Base-by-base conservation (phyloP, 371 early-diverging fungal species). In the Mortierella sp. region DNA sequence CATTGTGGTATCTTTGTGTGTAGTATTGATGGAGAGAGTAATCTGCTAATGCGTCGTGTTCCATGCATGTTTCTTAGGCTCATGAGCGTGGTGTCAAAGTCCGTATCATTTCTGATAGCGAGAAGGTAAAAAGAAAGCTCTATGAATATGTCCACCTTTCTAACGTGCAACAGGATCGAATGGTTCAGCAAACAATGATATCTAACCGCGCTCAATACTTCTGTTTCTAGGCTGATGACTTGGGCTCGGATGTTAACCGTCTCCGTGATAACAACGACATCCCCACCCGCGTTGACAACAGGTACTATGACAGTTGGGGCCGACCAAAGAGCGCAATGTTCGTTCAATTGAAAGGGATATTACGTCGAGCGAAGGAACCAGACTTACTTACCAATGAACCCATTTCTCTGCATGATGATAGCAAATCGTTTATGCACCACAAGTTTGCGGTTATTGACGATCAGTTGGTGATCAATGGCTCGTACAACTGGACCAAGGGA, bases 401-500 rank as follows among this genome's bases (percentile, higher is more conserved):
- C 44, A 5, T 49, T 49, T 55, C 21, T 56, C 18, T 72, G 54
- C 29, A n/a, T 46, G 49, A 10, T 1, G 2, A 51, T 63, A 91
- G 91, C 56, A 71, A 85, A 21, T 88, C 90, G 12, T 91, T 88
- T 73, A 93, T 93, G 93, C 93, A 93, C 70, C 91, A 93, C 85
- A 93, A 93, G 76, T 93, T 93, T 82, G 93, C 91, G 10, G 82
- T 91, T 60, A 76, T 91, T 51, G 91, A 91, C 72, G 78, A 89
- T 60, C 18, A 72, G 14, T 38, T 82, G 35, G 80, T 93, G 35
- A 86, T 91, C 72, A 90, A 88, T 63, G 93, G 93, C 14, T 92
- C 92, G 65, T 93, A 91, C 84, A 93, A 93, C 82, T 93, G 93
- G 93, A 91, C 92, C 70, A 93, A 92, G 63, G 91, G 93, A 18